Conservation (phyloP, 208 protist species). For the Trypanosoma melophagium region DNA sequence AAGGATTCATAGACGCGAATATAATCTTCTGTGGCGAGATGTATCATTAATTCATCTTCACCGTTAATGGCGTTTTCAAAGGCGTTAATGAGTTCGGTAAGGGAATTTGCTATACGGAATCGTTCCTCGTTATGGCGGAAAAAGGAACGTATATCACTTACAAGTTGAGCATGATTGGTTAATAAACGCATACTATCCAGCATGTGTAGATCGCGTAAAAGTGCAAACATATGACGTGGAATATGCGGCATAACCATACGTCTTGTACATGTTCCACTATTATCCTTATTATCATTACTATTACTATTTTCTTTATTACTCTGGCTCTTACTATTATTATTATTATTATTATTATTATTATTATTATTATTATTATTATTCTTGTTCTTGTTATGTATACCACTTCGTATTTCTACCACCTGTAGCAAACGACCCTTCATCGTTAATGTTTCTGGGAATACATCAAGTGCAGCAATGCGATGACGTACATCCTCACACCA, state of each 20-base stretch:
- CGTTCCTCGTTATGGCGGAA: conserved; percentile 64
- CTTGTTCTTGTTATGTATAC: neutral
- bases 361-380: neutral
- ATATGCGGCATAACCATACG: conserved; percentile 26
- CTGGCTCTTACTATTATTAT: neutral
- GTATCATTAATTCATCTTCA: conserved; percentile 76
- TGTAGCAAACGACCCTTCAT: conserved; percentile 49
- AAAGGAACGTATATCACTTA: conserved; percentile 35
- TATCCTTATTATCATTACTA: neutral
- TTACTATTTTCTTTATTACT: neutral
- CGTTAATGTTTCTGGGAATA: conserved; percentile 22
- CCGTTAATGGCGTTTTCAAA: conserved; percentile 73
- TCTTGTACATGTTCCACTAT: neutral
- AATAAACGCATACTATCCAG: conserved; percentile 50
- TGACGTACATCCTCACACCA: conserved; percentile 59
- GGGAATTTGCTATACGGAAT: conserved; percentile 60
- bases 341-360: conserved; percentile 7
- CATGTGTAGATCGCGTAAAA: conserved; percentile 61
- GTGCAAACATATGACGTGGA: conserved; percentile 23
- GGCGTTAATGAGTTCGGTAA: conserved; percentile 59
- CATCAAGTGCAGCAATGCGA: conserved; percentile 31
- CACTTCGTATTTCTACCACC: conserved; percentile 28
- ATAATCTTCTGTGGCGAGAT: conserved; percentile 81
- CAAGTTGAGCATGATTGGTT: conserved; percentile 21
- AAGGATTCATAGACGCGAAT: conserved; percentile 57